Conservation (phyloP, 345 rosid species). For the Leavenworthia alabamica region DNA sequence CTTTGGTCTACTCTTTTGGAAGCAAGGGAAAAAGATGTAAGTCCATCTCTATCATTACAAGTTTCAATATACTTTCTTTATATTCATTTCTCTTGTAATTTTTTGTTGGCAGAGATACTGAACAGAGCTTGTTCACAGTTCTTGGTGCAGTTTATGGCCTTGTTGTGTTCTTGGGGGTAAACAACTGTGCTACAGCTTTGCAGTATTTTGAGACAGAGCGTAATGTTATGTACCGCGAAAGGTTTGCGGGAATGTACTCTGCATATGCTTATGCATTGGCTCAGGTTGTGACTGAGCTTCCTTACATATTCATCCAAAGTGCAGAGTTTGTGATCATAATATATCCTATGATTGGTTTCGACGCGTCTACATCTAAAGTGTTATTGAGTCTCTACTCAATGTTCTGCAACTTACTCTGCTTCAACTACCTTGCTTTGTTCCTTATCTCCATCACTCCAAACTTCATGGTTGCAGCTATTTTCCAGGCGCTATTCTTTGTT, state of each 20-base stretch:
- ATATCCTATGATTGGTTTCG: slow-evolving; percentile 73
- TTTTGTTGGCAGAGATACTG: slow-evolving; percentile 40
- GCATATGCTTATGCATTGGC: slow-evolving; percentile 62
- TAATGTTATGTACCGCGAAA: slow-evolving; percentile 64
- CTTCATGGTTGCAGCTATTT: slow-evolving; percentile 45
- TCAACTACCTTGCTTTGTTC: slow-evolving; percentile 61
- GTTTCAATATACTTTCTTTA: not conserved
- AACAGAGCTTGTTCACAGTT: slow-evolving; percentile 58
- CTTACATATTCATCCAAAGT: slow-evolving; percentile 47
- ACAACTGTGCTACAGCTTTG: slow-evolving; percentile 54
- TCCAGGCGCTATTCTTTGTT: slow-evolving; percentile 38
- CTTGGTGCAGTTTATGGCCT: slow-evolving; percentile 47
- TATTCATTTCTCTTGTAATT: not conserved
- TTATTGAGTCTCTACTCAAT: slow-evolving; percentile 60
- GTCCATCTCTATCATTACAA: slow-evolving; percentile 5
- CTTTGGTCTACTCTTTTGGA: slow-evolving; percentile 61
- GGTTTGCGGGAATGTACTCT: slow-evolving; percentile 83
- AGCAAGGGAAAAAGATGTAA: slow-evolving; percentile 61
- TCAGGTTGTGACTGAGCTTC: slow-evolving; percentile 69
- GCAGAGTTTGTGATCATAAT: slow-evolving; percentile 35
- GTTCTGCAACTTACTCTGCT: slow-evolving; percentile 47
- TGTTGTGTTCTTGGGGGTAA: slow-evolving; percentile 53
- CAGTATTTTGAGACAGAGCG: slow-evolving; percentile 53
- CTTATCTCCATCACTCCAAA: slow-evolving; percentile 63
- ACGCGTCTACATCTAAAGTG: slow-evolving; percentile 42